Base-by-base conservation (phyloP, 768 basidiomycete species). In the Rhodotorula toruloides region DNA sequence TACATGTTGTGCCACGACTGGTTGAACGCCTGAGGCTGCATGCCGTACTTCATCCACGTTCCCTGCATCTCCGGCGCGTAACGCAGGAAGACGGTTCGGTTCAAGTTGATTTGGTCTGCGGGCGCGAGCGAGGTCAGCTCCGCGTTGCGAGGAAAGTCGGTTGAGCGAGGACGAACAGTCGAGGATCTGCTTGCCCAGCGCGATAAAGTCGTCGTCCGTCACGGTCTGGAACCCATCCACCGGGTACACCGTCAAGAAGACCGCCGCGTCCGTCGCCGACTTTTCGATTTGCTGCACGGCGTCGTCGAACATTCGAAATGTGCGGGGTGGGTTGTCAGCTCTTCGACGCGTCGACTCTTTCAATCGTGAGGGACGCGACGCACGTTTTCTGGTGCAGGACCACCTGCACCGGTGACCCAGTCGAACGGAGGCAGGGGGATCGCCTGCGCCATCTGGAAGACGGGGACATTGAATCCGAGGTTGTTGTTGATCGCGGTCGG, bases 11-110 rank as follows among this genome's bases (percentile, higher is more conserved):
- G 54, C 70, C 72, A 76, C 22, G 47, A 47, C 27, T 53, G 34
- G 32, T 53, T 37, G 67, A 73, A 76, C 32, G 31, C 68, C 25
- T 61, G 68, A 22, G 75, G 75, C 56, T 73, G 65, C 36, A 56
- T 53, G 27, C 72, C 71, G 65, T 73, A 76, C 21, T 39, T n/a
- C 61, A 67, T 60, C 75, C 75, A 76, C 14, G 37, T 56, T 16
- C 75, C 75, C 43, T 76, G 72, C 75, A 76, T 76, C 52, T 76
- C 75, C 31, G 75, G 75, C 27, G 72, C 75, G 65, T 71, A 76
- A 27, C 75, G 69, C 4, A 76, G 63, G 72, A 73, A 76, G 40
- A 68, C 67, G 36, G 70, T 68, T 27, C 74, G 67, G 39, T 75
- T 72, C 36, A 59, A 49, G 57, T 66, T 73, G 22, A 44, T 47